These are phyloP conservation scores for Pythium dissimile DNA, from an alignment of 352 stramenopile genomes.

Conservation along the genomic window DNA sequence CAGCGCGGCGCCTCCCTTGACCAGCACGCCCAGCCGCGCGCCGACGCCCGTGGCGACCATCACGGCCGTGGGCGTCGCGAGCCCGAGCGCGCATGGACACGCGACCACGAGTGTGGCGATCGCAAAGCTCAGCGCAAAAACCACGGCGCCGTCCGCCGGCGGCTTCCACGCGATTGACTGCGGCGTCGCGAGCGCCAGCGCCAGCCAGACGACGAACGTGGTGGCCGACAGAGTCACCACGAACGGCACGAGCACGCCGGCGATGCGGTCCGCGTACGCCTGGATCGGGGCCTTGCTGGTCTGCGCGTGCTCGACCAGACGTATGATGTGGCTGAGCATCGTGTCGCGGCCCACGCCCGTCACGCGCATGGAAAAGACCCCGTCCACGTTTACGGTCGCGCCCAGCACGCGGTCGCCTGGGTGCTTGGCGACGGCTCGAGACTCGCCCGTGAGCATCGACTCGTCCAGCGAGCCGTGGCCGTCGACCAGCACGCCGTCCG, in stretches of 20 bases:
- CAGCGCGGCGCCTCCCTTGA: constrained; percentile 96
- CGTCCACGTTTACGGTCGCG: constrained; percentile 90
- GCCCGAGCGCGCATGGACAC: constrained; percentile 97
- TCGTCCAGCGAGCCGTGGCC: constrained; percentile 92
- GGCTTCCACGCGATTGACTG: constrained; percentile 76
- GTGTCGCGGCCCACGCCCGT: constrained; percentile 92
- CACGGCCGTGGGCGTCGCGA: constrained; percentile 97
- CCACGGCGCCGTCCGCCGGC: constrained; percentile 67
- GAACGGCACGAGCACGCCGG: constrained; percentile 94
- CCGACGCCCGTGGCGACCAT: constrained; percentile 98
- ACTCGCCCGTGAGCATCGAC: constrained; percentile 94
- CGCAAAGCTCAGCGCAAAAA: constrained; percentile 96
- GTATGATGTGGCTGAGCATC: constrained; percentile 96
- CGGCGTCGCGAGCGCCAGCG: constrained; percentile 54
- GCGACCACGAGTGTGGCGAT: constrained; percentile 98
- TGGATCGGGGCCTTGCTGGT: constrained; percentile 97
- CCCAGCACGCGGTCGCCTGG: constrained; percentile 84
- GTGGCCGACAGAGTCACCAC: constrained; percentile 91
- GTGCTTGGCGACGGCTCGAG: constrained; percentile 91
- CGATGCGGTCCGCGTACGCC: constrained; percentile 95
- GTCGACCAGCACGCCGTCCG: constrained; percentile 90
- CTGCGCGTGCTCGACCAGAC: constrained; percentile 98
- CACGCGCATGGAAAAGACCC: constrained; percentile 90
- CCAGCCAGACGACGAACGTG: constrained; percentile 97
- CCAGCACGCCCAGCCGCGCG: constrained; percentile 95